Base-by-base conservation (phyloP, 768 basidiomycete species). In the Cystofilobasidium bisporidii region DNA sequence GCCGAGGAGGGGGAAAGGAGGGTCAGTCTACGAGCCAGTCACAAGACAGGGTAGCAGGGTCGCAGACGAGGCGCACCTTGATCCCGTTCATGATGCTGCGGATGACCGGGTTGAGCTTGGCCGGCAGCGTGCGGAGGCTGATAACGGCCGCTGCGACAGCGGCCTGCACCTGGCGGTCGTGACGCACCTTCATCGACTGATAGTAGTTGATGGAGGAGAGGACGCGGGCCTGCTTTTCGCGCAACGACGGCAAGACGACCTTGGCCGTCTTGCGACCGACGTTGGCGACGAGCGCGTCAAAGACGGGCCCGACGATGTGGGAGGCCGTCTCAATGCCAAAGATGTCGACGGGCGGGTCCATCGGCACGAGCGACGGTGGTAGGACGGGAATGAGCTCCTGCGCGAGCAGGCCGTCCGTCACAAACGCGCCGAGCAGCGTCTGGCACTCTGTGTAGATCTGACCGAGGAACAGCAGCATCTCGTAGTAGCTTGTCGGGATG, bases 61-160 rank as follows among this genome's bases (percentile, higher is more conserved):
- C n/a, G n/a, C n/a, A 6, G 28, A 40, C 9, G 41, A 28, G 41
- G 38, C 56, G 15, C 30, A 90, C 93, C 84, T 96, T 98, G 80
- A 98, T 87, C 28, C 92, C 90, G 66, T 91, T 94, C 88, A 97
- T 98, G 65, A 98, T 86, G 28, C 89, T 91, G 76, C 93, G 92
- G 53, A 99, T 91, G 58, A 99, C 85, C 0, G 96, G 93, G 72
- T 90, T 94, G 70, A 98, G 86, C 79, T 96, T 97, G 69, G 91
- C 85, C 0, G 96, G 94, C 15, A 90, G 85, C 40, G 84, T 84
- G 74, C 83, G 82, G 71, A 97, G 85, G 11, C 91, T 87, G 17
- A 99, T 87, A 71, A 92, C 87, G 0, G 93, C 91, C 1, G 89
- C 87, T 11, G 93, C 91, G 73, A 96, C 87, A 0, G 91, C 85